phyloP scores from a whole-genome alignment of 1,139 yeast genomes.

The Saccharomyces uvarum region DNA sequence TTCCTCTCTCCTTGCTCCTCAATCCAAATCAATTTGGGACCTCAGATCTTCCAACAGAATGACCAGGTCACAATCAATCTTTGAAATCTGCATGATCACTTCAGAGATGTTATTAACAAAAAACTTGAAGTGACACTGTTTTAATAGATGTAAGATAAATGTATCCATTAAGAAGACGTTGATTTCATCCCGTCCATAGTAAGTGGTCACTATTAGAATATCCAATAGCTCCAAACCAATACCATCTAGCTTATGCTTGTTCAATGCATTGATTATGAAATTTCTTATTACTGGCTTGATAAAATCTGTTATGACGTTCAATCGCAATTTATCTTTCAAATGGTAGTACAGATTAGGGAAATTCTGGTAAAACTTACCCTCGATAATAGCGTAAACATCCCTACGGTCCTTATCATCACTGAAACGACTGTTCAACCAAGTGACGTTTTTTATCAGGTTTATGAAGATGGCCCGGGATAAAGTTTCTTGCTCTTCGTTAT shows the following conservation, averaged over 20 bases:
- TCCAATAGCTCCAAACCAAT: constrained; percentile 4
- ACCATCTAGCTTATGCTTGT: background rate
- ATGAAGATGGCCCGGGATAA: background rate
- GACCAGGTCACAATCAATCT: background rate
- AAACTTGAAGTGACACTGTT: constrained; percentile 4
- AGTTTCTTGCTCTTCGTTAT: background rate
- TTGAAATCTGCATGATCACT: background rate
- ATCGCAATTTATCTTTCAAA: constrained; percentile 1
- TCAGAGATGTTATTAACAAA: background rate
- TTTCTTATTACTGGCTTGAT: constrained; percentile 4
- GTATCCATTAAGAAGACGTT: background rate
- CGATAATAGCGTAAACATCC: background rate
- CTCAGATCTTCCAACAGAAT: background rate
- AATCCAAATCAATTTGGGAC: background rate
- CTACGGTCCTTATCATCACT: background rate
- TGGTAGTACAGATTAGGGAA: constrained; percentile 5
- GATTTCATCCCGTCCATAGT: constrained; percentile 1
- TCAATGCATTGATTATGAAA: background rate
- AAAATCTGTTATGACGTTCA: constrained; percentile 1
- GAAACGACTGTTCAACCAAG: constrained; percentile 3
- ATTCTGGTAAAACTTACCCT: background rate
- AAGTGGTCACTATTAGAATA: constrained; percentile 3
- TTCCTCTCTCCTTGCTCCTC: background rate
- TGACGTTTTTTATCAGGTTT: constrained; percentile 1
- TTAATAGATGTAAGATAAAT: background rate